Evolutionary conservation across 192 early-diverging fungal genomes (phyloP).

Genomic region (Umbelopsis vinacea): DNA sequence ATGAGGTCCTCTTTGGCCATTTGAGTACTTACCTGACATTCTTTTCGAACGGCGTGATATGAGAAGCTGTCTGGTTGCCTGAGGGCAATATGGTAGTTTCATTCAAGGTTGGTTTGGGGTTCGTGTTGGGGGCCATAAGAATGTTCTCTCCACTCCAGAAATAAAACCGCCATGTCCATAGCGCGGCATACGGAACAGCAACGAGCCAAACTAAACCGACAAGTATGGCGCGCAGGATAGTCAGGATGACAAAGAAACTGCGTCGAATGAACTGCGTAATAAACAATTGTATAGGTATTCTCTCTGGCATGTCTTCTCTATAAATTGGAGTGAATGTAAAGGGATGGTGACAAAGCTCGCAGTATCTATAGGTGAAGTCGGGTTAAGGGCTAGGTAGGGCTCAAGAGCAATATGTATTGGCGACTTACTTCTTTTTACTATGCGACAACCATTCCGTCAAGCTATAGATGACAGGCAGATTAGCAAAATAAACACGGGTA

Average conservation of each 20-base stretch:
- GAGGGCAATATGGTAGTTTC: background rate
- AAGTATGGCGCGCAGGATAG: constrained; percentile 62
- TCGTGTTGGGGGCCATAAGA: constrained; percentile 13
- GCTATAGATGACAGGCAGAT: constrained; percentile 37
- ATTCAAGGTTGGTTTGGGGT: background rate
- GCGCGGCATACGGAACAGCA: constrained; percentile 77
- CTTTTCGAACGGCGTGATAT: constrained; percentile 7
- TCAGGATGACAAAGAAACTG: constrained; percentile 42
- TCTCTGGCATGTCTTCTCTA: constrained; percentile 71
- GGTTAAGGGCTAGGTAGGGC: background rate
- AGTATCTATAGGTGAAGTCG: constrained; percentile 51
- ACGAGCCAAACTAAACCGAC: constrained; percentile 81
- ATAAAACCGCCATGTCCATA: constrained; percentile 85
- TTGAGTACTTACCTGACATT: background rate
- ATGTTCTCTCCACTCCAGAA: constrained; percentile 77
- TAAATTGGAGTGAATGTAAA: constrained; percentile 87
- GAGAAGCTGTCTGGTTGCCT: background rate
- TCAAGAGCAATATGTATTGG: background rate
- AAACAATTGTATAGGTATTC: constrained; percentile 61
- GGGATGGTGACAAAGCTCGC: constrained; percentile 89
- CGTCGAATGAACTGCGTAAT: constrained; percentile 53
- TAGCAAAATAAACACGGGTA: background rate
- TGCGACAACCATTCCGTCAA: constrained; percentile 85
- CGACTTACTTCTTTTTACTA: constrained; percentile 71
- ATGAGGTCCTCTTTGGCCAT: background rate